Base-by-base conservation (phyloP, 306 rosid species). In the Ziziphus jujuba region DNA sequence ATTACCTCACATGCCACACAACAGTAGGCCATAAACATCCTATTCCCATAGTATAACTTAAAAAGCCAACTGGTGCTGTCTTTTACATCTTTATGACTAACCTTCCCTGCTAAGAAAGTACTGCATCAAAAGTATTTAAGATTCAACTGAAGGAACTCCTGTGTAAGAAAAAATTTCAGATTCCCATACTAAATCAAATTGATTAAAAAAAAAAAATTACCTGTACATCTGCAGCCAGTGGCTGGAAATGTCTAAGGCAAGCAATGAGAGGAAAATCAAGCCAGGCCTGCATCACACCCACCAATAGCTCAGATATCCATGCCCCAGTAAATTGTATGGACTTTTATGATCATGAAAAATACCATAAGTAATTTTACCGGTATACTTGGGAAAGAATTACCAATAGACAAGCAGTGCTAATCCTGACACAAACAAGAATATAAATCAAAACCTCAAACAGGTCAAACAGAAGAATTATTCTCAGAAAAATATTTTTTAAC, bases 191-290 rank as follows among this genome's bases (percentile, higher is more conserved):
- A 64, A 55, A 64, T 36, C 24, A 50, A 38, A n/a, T 20, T 62
- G 55, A 52, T 56, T 49, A 56, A 61, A 62, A 49, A 22, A 21
- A 56, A 33, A 47, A 62, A 33, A 20, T 36, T 67, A 93, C 99
- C 99, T 93, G 90, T 90, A 90, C 99, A 90, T 90, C 83, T 93
- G 99, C 63, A 93, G 73, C 99, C 99, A 93, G 85, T 93, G 99
- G 92, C 99, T 93, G 24, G 77, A 85, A 83, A 93, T 90, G 78
- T 93, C 99, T 70, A 93, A 81, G 69, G 99, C 95, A 50, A 93
- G 96, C 81, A 93, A 75, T 75, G 92, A 88, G 80, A 90, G 61
- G 77, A 92, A 92, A 77, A 75, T 69, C 69, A 88, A 72, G 75
- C 97, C 91, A 76, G 97, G 97, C 91, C 97, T 90, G 77, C 75